Evolutionary conservation across 2,329 filamentous ascomycete genomes (phyloP).

Genomic region (Colletotrichum australisinense): DNA sequence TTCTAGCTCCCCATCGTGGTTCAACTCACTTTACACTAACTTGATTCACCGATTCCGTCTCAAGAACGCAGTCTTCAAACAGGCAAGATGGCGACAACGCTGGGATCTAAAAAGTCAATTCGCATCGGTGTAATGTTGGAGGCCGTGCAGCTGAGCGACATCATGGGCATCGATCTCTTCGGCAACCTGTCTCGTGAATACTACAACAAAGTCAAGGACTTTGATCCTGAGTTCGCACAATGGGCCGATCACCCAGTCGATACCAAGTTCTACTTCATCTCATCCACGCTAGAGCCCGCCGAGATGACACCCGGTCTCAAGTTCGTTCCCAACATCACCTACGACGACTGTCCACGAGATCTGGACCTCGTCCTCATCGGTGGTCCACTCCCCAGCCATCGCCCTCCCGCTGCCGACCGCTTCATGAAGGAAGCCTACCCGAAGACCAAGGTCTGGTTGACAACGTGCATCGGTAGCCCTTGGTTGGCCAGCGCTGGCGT

Average conservation of each 20-base stretch:
- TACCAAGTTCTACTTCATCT: constrained; percentile 52
- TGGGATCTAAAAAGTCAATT: constrained; percentile 38
- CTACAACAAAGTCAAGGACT: constrained; percentile 35
- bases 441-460: constrained; percentile 48
- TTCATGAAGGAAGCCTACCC: constrained; percentile 50
- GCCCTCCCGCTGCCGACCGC: constrained; percentile 45
- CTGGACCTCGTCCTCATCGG: constrained; percentile 53
- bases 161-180: constrained; percentile 52
- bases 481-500: constrained; percentile 51
- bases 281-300: constrained; percentile 46
- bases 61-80: background rate
- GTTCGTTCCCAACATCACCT: constrained; percentile 51
- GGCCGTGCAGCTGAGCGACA: constrained; percentile 51
- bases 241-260: constrained; percentile 41
- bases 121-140: constrained; percentile 54
- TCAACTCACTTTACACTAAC: background rate
- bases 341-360: constrained; percentile 52
- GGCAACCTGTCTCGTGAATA: constrained; percentile 47
- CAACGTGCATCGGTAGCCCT: constrained; percentile 50
- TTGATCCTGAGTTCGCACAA: constrained; percentile 35
- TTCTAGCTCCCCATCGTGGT: no score
- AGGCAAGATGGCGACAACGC: constrained; percentile 5
- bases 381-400: constrained; percentile 45
- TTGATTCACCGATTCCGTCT: background rate
- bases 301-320: constrained; percentile 45